These are phyloP conservation scores for Detonula confervacea DNA, from an alignment of 352 stramenopile genomes.

Conservation along the genomic window DNA sequence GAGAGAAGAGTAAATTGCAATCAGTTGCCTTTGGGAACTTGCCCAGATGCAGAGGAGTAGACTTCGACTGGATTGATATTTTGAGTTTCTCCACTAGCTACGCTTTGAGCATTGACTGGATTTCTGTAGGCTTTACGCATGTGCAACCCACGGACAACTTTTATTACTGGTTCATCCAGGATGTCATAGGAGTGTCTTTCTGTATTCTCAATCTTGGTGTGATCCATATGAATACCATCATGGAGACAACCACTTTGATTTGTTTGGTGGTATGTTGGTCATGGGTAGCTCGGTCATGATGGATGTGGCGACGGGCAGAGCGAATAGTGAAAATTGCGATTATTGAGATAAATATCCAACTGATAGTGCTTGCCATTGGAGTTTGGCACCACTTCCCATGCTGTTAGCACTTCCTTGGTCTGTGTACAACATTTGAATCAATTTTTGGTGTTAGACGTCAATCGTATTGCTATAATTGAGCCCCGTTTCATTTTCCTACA, in stretches of 20 bases:
- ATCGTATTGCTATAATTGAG: too few species aligned
- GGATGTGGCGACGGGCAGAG: conserved; percentile 88
- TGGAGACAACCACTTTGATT: conserved; percentile 90
- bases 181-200: conserved; percentile 90
- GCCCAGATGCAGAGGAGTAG: background rate
- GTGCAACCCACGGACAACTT: conserved; percentile 74
- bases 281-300: conserved; percentile 89
- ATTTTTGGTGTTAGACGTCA: conserved; percentile 9
- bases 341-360: conserved; percentile 73
- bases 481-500: background rate
- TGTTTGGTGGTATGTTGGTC: conserved; percentile 90
- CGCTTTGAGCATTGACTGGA: conserved; percentile 51
- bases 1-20: conserved; percentile 15
- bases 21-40: conserved; percentile 20
- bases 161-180: conserved; percentile 89
- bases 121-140: conserved; percentile 44
- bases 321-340: conserved; percentile 6
- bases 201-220: conserved; percentile 89
- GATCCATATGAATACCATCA: conserved; percentile 89
- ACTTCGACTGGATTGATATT: conserved; percentile 36
- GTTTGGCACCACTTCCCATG: conserved; percentile 88
- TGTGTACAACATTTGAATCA: background rate
- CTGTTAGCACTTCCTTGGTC: conserved; percentile 87
- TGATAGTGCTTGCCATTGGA: conserved; percentile 29
- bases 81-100: conserved; percentile 15